A percentile compares a stretch with the other conserved stretches of the same genome.
These are phyloP conservation scores for Manihot esculenta DNA, from an alignment of 441 rosid genomes.

Conservation along the genomic window DNA sequence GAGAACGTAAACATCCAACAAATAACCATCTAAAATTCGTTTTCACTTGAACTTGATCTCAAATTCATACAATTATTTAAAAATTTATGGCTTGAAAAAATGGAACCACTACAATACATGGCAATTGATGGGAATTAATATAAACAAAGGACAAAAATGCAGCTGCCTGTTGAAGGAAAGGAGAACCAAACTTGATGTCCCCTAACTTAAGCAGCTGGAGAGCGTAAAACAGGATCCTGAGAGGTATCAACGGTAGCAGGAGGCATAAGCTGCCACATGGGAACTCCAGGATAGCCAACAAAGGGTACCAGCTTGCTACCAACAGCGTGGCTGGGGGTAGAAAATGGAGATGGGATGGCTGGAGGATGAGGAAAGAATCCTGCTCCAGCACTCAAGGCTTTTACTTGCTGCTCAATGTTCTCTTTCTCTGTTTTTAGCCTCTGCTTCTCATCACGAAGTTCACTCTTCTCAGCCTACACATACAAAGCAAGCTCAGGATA, in stretches of 20 bases:
- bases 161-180: slow-evolving; percentile 9
- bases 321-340: slow-evolving; percentile 69
- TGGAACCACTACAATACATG: not conserved
- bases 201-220: slow-evolving; percentile 80
- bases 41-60: not conserved
- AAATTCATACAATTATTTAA: not conserved
- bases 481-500: slow-evolving; percentile 11
- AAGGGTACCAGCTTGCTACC: slow-evolving; percentile 79
- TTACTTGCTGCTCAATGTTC: slow-evolving; percentile 57
- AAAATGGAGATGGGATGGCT: slow-evolving; percentile 62
- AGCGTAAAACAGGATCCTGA: slow-evolving; percentile 82
- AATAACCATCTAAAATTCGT: not conserved
- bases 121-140: not conserved
- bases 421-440: slow-evolving; percentile 79
- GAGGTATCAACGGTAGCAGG: slow-evolving; percentile 90
- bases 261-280: slow-evolving; percentile 99
- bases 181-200: slow-evolving; percentile 24
- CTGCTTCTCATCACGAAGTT: slow-evolving; percentile 74
- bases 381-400: slow-evolving; percentile 48
- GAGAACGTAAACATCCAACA: not conserved
- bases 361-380: slow-evolving; percentile 60
- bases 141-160: slow-evolving; percentile 14
- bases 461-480: slow-evolving; percentile 66
- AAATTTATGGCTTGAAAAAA: not conserved
- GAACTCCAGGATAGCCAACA: slow-evolving; percentile 85